These are phyloP conservation scores for Tetrahymena malaccensis DNA, from an alignment of 73 alveolate species.

Conservation along the genomic window DNA sequence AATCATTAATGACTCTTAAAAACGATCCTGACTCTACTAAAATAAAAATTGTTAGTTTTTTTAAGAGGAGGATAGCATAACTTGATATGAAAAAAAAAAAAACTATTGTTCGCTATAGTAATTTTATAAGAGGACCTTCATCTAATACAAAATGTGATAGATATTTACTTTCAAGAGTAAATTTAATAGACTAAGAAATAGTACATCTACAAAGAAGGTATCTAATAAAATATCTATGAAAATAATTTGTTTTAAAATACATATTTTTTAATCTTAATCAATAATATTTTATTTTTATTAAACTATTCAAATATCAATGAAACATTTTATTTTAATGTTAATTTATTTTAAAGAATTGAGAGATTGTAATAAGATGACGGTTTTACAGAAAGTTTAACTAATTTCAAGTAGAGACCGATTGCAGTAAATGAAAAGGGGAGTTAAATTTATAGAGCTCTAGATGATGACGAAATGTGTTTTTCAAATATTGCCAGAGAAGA, in stretches of 20 bases:
- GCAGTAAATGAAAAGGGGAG: background rate
- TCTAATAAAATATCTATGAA: background rate
- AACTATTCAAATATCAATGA: background rate
- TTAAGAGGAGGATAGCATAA: background rate
- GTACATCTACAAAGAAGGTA: background rate
- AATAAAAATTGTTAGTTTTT: background rate
- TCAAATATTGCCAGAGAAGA: background rate
- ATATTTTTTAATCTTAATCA: no score
- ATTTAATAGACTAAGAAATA: background rate
- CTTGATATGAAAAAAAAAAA: background rate
- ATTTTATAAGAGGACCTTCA: background rate
- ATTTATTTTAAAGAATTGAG: background rate
- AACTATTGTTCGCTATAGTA: background rate
- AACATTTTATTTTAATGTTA: background rate
- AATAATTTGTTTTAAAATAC: background rate
- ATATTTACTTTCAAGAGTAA: background rate
- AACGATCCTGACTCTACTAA: background rate
- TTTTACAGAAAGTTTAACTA: background rate
- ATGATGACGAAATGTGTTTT: background rate
- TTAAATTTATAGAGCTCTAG: background rate
- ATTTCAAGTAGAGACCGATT: background rate
- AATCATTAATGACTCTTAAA: background rate
- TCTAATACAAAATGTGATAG: background rate
- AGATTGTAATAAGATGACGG: background rate
- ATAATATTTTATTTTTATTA: no score